Evolutionary conservation across 768 basidiomycete genomes (phyloP).

Genomic region (Glaciozyma antarctica): DNA sequence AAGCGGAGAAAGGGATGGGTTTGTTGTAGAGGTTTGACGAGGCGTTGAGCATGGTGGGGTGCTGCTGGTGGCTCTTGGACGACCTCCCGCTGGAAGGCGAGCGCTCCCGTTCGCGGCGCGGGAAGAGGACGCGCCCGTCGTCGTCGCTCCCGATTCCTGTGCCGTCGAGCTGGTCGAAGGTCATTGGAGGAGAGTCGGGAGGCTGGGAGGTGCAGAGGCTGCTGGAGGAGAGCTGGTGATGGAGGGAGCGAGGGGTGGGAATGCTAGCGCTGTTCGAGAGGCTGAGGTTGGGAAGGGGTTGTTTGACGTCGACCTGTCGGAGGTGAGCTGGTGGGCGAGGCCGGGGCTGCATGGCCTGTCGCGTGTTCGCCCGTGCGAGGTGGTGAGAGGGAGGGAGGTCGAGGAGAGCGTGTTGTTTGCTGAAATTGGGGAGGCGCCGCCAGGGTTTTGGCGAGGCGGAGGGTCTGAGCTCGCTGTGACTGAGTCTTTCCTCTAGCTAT

Average conservation of each 20-base stretch:
- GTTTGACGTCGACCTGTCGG: constrained; percentile 1
- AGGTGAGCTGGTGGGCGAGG: neutral
- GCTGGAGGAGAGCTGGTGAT: constrained; percentile 1
- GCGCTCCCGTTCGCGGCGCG: no score
- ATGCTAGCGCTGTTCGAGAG: neutral
- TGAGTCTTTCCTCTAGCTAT: no score
- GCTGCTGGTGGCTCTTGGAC: neutral
- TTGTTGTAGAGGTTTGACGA: neutral
- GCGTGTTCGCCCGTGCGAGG: neutral
- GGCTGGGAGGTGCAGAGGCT: neutral
- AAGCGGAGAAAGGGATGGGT: neutral
- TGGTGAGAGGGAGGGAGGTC: neutral
- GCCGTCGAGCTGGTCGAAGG: constrained; percentile 1
- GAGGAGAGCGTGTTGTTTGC: neutral
- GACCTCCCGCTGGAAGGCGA: neutral
- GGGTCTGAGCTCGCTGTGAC: no score
- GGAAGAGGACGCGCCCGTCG: no score
- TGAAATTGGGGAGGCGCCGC: no score
- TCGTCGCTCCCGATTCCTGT: no score
- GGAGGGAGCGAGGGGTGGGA: neutral
- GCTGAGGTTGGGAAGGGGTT: neutral
- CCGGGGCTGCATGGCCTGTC: neutral
- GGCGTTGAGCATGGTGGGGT: neutral
- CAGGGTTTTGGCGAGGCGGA: no score
- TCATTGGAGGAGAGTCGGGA: neutral